Conservation (phyloP, 75 land plant genomes). For the Pseudotsuga menziesii region DNA sequence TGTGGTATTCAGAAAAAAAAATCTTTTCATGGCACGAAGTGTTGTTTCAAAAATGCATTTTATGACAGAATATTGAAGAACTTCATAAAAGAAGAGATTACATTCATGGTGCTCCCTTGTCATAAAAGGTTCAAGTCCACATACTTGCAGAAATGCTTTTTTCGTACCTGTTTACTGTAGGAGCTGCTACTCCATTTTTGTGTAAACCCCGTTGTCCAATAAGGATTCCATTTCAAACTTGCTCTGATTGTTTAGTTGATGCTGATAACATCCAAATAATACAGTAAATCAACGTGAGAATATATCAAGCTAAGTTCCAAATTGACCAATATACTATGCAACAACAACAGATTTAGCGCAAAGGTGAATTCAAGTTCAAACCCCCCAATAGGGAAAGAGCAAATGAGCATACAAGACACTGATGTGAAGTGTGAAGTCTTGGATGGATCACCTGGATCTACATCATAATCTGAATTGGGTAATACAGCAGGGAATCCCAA, state of each 20-base stretch:
- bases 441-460: constrained; percentile 19
- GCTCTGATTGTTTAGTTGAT: too few species aligned
- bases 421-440: not conserved
- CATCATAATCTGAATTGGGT: too few species aligned
- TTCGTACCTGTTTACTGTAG: too few species aligned
- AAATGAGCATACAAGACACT: not conserved
- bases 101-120: constrained; percentile 27
- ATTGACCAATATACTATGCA: not conserved
- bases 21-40: not conserved
- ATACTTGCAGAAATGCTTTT: constrained; percentile 10
- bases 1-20: too few species aligned
- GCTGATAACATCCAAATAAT: too few species aligned
- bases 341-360: not conserved
- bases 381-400: not conserved
- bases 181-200: too few species aligned
- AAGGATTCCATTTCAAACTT: too few species aligned
- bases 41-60: not conserved
- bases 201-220: not conserved
- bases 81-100: constrained; percentile 12
- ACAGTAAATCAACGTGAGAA: too few species aligned
- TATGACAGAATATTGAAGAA: not conserved
- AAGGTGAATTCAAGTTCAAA: not conserved
- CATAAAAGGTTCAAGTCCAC: constrained; percentile 33
- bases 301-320: too few species aligned
- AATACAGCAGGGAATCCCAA: too few species aligned